Base-by-base conservation (phyloP, 257 asterid species). In the Gentiana dahurica region DNA sequence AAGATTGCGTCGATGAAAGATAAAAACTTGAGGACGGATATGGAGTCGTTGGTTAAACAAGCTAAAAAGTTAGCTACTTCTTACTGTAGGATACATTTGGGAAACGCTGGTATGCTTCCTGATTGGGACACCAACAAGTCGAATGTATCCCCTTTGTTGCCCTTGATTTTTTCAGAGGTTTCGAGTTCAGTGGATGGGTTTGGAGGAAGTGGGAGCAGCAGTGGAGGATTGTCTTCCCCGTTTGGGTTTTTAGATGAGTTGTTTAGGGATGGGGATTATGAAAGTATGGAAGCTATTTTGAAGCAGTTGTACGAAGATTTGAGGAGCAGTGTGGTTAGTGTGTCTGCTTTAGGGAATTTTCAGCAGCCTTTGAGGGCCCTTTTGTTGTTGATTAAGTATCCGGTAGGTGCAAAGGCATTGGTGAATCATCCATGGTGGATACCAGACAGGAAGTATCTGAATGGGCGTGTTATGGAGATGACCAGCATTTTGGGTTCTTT, bases 391-490 rank as follows among this genome's bases (percentile, higher is more conserved):
- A 82, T 89, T 49, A 84, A 60, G 57, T 89, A 60, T 76, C 85
- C 93, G 0, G 81, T 80, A 15, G 97, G 95, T 44, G 93, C 95
- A 5, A 84, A 79, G 75, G 85, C 76, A 2, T 65, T 89, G 77
- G 97, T 89, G 38, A 84, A 71, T 77, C 94, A 89, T 70, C 89
- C 88, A 1, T 84, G 97, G 95, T 89, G 97, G 97, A 80, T 86
- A 44, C 95, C 97, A 0, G 77, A 77, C 57, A 71, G 86, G 24
- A 61, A 73, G 62, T 86, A 81, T 73, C 41, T 89, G 86, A 89
- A 81, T 69, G 97, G 97, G 64, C 82, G 97, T 65, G 93, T 80
- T n/a, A 83, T 89, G 55, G 97, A 89, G 77, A 78, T 86, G 97
- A 80, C 95, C 41, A 89, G 95, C 71, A 86, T 86, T 57, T 69